Conservation (phyloP, 148 eudicot species). For the Chenopodium formosanum region DNA sequence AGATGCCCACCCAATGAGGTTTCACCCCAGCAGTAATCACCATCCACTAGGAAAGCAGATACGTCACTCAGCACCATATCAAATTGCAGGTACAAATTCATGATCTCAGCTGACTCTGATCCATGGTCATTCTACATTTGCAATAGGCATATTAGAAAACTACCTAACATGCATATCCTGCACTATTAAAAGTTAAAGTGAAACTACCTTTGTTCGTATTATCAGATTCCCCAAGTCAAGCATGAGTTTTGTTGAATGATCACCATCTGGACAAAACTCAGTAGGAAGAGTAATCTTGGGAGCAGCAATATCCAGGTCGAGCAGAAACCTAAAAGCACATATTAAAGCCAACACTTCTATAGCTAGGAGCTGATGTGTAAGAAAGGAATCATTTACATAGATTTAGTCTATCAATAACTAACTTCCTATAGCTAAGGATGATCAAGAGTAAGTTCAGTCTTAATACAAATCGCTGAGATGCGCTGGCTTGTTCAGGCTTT, state of each 20-base stretch:
- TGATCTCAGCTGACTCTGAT: slow-evolving; percentile 46
- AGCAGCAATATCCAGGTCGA: slow-evolving; percentile 97
- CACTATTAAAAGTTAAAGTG: neutral
- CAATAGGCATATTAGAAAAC: neutral
- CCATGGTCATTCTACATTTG: slow-evolving; percentile 65
- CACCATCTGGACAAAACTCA: slow-evolving; percentile 71
- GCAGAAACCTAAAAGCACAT: slow-evolving; percentile 62
- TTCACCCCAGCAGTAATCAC: slow-evolving; percentile 76
- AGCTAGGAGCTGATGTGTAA: too few relatives aligned
- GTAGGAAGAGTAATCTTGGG: slow-evolving; percentile 97
- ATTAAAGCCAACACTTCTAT: neutral
- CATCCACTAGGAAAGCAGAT: slow-evolving; percentile 92
- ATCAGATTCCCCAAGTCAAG: slow-evolving; percentile 92
- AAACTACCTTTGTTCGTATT: slow-evolving; percentile 69
- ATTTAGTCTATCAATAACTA: too few relatives aligned
- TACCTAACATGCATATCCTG: neutral
- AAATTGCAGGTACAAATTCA: slow-evolving; percentile 76
- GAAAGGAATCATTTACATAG: too few relatives aligned
- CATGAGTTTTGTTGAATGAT: slow-evolving; percentile 74
- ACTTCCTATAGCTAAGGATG: too few relatives aligned
- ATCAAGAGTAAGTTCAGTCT: too few relatives aligned
- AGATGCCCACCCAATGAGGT: slow-evolving; percentile 36
- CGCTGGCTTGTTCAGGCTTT: too few relatives aligned
- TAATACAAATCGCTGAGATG: too few relatives aligned
- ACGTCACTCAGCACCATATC: slow-evolving; percentile 88